Evolutionary conservation across 495 filamentous ascomycete genomes (phyloP).

Genomic region (Tricharina praecox): DNA sequence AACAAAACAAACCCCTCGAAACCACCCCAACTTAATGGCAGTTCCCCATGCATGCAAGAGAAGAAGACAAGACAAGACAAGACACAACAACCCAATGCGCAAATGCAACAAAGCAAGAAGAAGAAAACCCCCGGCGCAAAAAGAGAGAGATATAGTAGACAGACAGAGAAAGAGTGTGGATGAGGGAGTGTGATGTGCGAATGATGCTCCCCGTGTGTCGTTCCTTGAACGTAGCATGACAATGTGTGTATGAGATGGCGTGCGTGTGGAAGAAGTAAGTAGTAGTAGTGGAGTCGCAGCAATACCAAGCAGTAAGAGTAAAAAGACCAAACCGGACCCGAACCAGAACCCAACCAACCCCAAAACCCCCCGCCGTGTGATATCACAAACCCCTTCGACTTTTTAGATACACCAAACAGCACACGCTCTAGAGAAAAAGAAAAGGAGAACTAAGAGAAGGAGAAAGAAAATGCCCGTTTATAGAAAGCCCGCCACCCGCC

Average conservation of each 20-base stretch:
- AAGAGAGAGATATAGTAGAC: constrained; percentile 5
- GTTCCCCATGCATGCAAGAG: neutral
- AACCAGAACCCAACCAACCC: neutral
- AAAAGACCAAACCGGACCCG: neutral
- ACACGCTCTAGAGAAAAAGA: neutral
- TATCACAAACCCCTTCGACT: neutral
- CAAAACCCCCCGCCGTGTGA: neutral
- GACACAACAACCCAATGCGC: neutral
- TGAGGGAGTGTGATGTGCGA: neutral
- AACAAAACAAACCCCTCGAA: neutral
- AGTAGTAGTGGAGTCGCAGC: neutral
- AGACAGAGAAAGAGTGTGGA: neutral
- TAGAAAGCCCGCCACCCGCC: neutral
- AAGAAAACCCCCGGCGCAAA: constrained; percentile 2
- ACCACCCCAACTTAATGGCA: neutral
- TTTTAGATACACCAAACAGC: constrained; percentile 2
- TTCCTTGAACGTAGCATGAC: constrained; percentile 4
- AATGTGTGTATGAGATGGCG: neutral
- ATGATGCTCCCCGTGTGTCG: neutral
- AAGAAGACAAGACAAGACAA: neutral
- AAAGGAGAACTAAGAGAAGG: neutral
- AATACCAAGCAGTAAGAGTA: neutral
- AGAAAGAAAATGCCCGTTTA: neutral
- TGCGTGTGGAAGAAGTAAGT: neutral
- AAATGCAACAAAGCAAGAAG: constrained; percentile 2